phyloP scores from a whole-genome alignment of 345 rosid genomes.

The Lagerstroemia speciosa region DNA sequence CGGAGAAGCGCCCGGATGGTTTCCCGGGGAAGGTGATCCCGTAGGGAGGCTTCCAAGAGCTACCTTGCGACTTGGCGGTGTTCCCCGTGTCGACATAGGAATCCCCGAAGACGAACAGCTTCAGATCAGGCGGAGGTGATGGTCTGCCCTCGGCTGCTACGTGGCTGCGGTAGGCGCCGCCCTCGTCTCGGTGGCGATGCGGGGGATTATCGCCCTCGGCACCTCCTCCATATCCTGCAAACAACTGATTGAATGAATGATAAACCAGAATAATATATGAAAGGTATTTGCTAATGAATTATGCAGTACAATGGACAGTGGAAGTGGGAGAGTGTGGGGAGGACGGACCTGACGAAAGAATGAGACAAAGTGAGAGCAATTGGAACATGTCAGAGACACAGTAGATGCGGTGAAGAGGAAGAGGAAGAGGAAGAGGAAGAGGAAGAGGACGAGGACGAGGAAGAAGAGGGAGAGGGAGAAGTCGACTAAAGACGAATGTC shows the following conservation, averaged over 20 bases:
- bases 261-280: too few species aligned
- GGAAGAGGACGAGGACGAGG: neutral
- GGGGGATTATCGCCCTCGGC: neutral
- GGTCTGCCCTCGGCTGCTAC: neutral
- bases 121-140: neutral
- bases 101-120: conserved; percentile 67
- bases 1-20: conserved; percentile 56
- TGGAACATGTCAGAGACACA: neutral
- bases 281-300: neutral
- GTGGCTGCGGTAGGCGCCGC: neutral
- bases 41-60: conserved; percentile 52
- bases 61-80: conserved; percentile 13
- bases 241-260: too few species aligned
- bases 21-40: conserved; percentile 55
- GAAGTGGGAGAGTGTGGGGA: too few species aligned
- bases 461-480: neutral
- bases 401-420: neutral
- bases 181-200: neutral
- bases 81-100: conserved; percentile 69
- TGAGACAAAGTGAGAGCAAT: neutral
- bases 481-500: too few species aligned
- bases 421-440: too few species aligned
- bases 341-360: neutral
- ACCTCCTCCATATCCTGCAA: neutral
- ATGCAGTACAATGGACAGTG: too few species aligned